Evolutionary conservation across 805 yeast genomes (phyloP).

Genomic region (Saturnispora gosingensis): DNA sequence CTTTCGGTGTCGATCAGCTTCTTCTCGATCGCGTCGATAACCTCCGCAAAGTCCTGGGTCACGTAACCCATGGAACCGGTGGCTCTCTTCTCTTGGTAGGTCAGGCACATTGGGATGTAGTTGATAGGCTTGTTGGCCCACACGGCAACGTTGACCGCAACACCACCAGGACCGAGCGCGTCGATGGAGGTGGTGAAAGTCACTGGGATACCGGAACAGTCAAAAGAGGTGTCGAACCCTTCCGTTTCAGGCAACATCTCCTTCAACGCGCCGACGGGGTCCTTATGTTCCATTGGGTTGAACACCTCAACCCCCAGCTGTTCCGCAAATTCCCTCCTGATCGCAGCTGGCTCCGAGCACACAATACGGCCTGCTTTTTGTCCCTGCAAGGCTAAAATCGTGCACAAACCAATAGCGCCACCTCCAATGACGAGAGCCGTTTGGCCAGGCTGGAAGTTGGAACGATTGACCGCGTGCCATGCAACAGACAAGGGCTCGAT

Average conservation of each 20-base stretch:
- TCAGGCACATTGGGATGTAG: constrained; percentile 48
- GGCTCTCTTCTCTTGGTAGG: constrained; percentile 44
- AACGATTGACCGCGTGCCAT: constrained; percentile 48
- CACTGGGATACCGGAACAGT: constrained; percentile 45
- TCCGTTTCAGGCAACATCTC: constrained; percentile 31
- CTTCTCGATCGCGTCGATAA: constrained; percentile 38
- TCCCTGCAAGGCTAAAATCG: constrained; percentile 45
- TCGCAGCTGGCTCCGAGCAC: constrained; percentile 51
- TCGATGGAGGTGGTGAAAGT: constrained; percentile 44
- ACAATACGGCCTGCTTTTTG: constrained; percentile 41
- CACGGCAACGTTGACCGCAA: constrained; percentile 55
- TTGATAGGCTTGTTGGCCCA: constrained; percentile 47
- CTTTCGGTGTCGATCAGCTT: constrained; percentile 38
- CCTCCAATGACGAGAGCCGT: constrained; percentile 47
- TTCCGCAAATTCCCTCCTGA: constrained; percentile 53
- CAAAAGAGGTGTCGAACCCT: constrained; percentile 44
- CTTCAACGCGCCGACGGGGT: constrained; percentile 30
- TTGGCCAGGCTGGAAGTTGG: constrained; percentile 35
- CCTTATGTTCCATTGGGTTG: constrained; percentile 39
- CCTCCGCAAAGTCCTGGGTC: constrained; percentile 47
- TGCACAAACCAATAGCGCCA: constrained; percentile 56
- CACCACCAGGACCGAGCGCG: constrained; percentile 44
- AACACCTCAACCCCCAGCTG: constrained; percentile 39
- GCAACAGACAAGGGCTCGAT: constrained; percentile 52
- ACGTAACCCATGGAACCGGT: constrained; percentile 59